A percentile compares a stretch with the other conserved stretches of the same genome.
These are phyloP conservation scores for Salix viminalis DNA, from an alignment of 345 rosid genomes.

Conservation along the genomic window DNA sequence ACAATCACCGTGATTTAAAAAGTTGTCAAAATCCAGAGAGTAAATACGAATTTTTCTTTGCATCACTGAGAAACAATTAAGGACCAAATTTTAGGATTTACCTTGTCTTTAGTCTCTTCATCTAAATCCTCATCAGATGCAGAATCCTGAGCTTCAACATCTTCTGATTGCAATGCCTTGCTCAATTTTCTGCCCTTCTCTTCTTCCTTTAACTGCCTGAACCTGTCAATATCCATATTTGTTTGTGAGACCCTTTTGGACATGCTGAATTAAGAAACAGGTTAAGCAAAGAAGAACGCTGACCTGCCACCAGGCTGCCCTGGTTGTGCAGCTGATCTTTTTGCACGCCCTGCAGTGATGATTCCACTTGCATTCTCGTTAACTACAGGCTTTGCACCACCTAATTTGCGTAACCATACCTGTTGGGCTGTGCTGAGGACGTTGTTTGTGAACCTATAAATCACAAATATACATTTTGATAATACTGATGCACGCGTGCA, in stretches of 20 bases:
- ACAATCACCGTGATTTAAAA: not conserved
- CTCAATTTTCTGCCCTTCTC: constrained; percentile 51
- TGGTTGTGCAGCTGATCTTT: constrained; percentile 74
- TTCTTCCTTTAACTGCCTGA: constrained; percentile 66
- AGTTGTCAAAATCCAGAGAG: not conserved
- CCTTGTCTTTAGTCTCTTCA: constrained; percentile 49
- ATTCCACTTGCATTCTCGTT: constrained; percentile 76
- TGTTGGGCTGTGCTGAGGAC: constrained; percentile 96
- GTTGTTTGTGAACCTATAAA: constrained; percentile 84
- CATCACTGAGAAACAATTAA: not conserved
- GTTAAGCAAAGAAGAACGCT: constrained; percentile 8
- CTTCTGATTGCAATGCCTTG: constrained; percentile 55
- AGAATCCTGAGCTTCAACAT: constrained; percentile 38
- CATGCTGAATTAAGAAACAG: constrained; percentile 2
- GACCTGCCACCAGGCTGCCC: constrained; percentile 68
- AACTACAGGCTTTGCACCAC: constrained; percentile 85
- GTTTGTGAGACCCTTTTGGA: constrained; percentile 13
- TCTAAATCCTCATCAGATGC: constrained; percentile 55
- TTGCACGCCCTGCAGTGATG: constrained; percentile 92
- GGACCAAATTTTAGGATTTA: constrained; percentile 21
- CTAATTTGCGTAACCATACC: constrained; percentile 90
- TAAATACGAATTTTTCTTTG: not conserved
- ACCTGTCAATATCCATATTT: constrained; percentile 43
- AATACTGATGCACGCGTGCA: not conserved
- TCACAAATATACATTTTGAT: constrained; percentile 2